phyloP scores from a whole-genome alignment of 2,329 filamentous ascomycete genomes.

The Alternaria angustiovoidea region DNA sequence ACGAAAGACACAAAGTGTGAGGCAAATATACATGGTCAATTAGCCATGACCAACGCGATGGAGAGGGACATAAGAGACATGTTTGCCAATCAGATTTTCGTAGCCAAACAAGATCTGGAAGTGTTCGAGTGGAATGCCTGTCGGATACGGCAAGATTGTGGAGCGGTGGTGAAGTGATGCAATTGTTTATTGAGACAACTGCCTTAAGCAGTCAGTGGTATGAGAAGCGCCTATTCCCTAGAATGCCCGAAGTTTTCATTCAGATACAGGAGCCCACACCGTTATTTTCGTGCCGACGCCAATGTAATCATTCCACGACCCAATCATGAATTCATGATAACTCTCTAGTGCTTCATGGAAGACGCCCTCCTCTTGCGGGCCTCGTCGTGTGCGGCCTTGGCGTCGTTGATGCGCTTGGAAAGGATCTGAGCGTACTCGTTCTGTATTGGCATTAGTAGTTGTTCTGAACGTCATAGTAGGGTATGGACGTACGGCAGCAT shows the following conservation, averaged over 20 bases:
- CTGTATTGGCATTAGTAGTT: slow-evolving; percentile 59
- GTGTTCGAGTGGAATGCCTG: neutral
- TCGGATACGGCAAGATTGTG: neutral
- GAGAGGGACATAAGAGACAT: neutral
- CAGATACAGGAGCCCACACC: slow-evolving; percentile 45
- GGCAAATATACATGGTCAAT: neutral
- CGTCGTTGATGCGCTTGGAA: slow-evolving; percentile 95
- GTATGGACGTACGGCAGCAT: slow-evolving; percentile 82
- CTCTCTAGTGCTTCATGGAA: slow-evolving; percentile 63
- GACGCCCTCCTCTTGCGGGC: slow-evolving; percentile 95
- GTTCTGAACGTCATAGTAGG: neutral
- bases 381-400: slow-evolving; percentile 93
- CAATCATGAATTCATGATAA: slow-evolving; percentile 42
- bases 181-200: slow-evolving; percentile 51
- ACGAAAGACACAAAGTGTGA: neutral
- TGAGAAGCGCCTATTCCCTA: slow-evolving; percentile 46
- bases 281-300: slow-evolving; percentile 48
- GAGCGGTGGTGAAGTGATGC: slow-evolving; percentile 41
- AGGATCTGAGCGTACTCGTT: slow-evolving; percentile 97
- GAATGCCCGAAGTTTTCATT: slow-evolving; percentile 44
- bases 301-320: slow-evolving; percentile 47
- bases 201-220: slow-evolving; percentile 48
- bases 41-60: too few species aligned
- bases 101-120: neutral
- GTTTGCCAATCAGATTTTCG: neutral